Base-by-base conservation (phyloP, 2,329 filamentous ascomycete species). In the Arthrobotrys megalospora region DNA sequence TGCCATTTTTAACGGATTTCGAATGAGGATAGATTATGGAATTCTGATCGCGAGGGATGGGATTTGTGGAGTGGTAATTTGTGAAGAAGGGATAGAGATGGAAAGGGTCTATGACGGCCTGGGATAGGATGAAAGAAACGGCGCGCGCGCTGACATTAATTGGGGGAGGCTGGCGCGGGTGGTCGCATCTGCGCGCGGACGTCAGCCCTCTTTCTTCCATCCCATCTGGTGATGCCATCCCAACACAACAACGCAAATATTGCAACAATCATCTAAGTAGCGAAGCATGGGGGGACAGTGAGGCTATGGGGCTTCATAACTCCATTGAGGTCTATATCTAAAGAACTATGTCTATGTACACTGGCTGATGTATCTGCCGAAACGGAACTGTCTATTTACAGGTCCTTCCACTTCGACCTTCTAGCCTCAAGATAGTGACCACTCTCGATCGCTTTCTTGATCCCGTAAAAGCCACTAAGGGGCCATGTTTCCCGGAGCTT, bases 381-480 rank as follows among this genome's bases (percentile, higher is more conserved):
- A 21, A 28, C 32, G 2, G 10, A 19, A 14, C 19, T 38, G 53
- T 53, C 24, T 45, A 66, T 53, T 34, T 67, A 77, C 60, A 77
- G 28, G 38, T 77, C 21, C 66, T 77, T 77, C 73, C 73, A 77
- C 8, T 63, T 48, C 6, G 73, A 77, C 50, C 62, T 77, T 19
- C 73, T 28, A 5, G 73, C 73, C 12, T 77, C 73, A 24, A 77
- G 50, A 28, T 77, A 67, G 5, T 62, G 43, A 14, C 66, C 66
- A 47, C 73, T 77, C 32, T 77, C 73, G 21, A 91, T 90, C 34
- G 88, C 86, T 84, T 88, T 88, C 82, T 85, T 87, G 69, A 91
- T 88, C 1, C 90, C 90, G 69, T 88, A 89, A 1, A 91, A 82
- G 0, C 89, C 90, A 0, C 87, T 88, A 14, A 91, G 81, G 0